Evolutionary conservation across 139 green algal species (phyloP).

Genomic region (Chlorella sp.): DNA sequence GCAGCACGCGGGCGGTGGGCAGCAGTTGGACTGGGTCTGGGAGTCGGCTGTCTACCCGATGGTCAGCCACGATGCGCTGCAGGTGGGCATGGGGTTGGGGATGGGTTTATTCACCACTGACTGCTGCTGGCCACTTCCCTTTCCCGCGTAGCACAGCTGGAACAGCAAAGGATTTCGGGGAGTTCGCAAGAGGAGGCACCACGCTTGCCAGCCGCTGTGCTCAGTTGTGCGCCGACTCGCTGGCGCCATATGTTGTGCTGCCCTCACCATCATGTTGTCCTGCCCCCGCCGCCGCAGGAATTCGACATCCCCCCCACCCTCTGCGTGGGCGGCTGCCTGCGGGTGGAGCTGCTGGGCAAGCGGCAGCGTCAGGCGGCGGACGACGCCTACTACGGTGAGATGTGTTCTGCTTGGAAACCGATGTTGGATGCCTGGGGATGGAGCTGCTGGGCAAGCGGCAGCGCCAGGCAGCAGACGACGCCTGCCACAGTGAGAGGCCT

Average conservation of each 20-base stretch:
- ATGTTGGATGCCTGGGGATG: neutral
- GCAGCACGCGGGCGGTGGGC: neutral
- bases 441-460: constrained; percentile 37
- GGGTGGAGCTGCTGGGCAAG: constrained; percentile 45
- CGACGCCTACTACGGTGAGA: constrained; percentile 42
- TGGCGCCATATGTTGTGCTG: no score
- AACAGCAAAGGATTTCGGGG: no score
- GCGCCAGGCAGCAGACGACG: constrained; percentile 39
- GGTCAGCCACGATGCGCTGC: constrained; percentile 1
- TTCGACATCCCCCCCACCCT: constrained; percentile 26
- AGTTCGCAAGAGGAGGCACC: no score
- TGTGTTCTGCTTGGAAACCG: no score
- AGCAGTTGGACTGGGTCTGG: constrained; percentile 7
- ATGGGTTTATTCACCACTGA: no score
- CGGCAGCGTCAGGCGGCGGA: constrained; percentile 42
- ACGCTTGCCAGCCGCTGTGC: no score
- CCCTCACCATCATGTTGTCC: no score
- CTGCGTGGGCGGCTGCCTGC: constrained; percentile 36
- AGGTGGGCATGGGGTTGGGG: constrained; percentile 1
- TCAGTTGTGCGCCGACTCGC: no score
- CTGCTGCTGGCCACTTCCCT: no score
- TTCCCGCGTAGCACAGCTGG: no score
- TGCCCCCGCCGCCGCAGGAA: no score
- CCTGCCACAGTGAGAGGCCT: constrained; percentile 17
- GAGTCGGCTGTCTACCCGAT: neutral